Evolutionary conservation across 495 filamentous ascomycete species (phyloP).

Genomic region (Xylaria castorea): DNA sequence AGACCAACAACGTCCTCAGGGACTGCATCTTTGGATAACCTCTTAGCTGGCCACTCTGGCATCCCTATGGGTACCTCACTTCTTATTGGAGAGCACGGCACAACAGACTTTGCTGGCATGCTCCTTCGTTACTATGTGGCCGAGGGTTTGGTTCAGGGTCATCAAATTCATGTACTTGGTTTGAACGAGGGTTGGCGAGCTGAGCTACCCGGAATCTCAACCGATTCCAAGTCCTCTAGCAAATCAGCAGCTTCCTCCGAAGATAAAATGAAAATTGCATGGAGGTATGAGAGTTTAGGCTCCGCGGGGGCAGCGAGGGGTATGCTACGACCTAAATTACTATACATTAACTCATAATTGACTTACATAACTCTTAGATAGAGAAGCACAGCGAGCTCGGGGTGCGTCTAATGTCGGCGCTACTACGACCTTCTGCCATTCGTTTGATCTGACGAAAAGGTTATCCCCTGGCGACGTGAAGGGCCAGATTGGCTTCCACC

Average conservation of each 20-base stretch:
- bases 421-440: constrained; percentile 73
- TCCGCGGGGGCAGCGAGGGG: constrained; percentile 64
- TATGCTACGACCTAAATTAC: constrained; percentile 23
- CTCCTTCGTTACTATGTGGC: constrained; percentile 90
- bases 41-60: constrained; percentile 89
- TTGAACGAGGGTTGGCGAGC: constrained; percentile 79
- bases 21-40: constrained; percentile 78
- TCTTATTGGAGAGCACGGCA: constrained; percentile 89
- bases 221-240: constrained; percentile 50
- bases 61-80: constrained; percentile 81
- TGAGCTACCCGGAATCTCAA: constrained; percentile 78
- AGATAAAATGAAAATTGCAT: constrained; percentile 98
- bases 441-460: constrained; percentile 88
- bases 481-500: constrained; percentile 53
- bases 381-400: constrained; percentile 34
- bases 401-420: constrained; percentile 24
- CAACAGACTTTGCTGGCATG: constrained; percentile 89
- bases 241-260: constrained; percentile 46
- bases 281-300: constrained; percentile 90
- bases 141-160: constrained; percentile 91
- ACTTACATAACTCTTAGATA: constrained; percentile 29
- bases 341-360: background rate
- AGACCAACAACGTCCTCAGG: constrained; percentile 91
- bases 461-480: constrained; percentile 63
- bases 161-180: constrained; percentile 84